Evolutionary conservation across 2,329 filamentous ascomycete genomes (phyloP), one percentile per base, ranked within the genome.

Genomic region (Calycina herbarum): DNA sequence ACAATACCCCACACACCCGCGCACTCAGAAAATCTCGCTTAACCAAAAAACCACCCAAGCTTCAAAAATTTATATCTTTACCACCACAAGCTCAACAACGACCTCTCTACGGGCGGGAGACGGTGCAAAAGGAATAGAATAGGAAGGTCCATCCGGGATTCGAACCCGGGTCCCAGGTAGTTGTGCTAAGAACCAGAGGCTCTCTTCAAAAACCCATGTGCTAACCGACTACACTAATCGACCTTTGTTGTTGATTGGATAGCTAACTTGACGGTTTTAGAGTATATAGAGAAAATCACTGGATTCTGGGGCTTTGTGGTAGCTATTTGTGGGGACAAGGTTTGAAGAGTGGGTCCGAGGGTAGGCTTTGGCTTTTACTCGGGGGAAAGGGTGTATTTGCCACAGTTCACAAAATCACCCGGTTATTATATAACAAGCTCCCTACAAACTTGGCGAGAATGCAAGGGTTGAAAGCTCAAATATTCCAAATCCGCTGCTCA

Each of bases 141-240:
- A 24, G n/a, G 7, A 48, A 54, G 48, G 48, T 54, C 48, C 20
- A 54, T 54, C 48, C 24, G 48, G 48, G 48, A 54, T 54, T 54
- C 48, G 48, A 54, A 54, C 48, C 48, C 48, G 24, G 48, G 48
- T 54, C 48, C 48, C 48, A 54, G 48, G 48, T 54, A 54, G 1
- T 24, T 27, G 1, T 13, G 4, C 15, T 3, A 5, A 5, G 8
- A 27, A 29, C 2, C 2, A 27, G n/a, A 51, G 7, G 3, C 10
- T 24, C 38, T 15, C 3, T 13, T 54, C 48, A 54, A 54, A 54
- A 54, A 54, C 48, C 48, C 48, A 54, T 54, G 48, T 54, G 48
- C 48, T 54, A 54, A 54, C 48, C 48, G 48, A 54, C 48, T 54
- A 54, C 48, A 54, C 48, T 54, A 54, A 54, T 54, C 48, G 48